Evolutionary conservation across 1,284 basidiomycete species (phyloP), one percentile per base, ranked within the genome.

Genomic region (Marasmius fiardii): DNA sequence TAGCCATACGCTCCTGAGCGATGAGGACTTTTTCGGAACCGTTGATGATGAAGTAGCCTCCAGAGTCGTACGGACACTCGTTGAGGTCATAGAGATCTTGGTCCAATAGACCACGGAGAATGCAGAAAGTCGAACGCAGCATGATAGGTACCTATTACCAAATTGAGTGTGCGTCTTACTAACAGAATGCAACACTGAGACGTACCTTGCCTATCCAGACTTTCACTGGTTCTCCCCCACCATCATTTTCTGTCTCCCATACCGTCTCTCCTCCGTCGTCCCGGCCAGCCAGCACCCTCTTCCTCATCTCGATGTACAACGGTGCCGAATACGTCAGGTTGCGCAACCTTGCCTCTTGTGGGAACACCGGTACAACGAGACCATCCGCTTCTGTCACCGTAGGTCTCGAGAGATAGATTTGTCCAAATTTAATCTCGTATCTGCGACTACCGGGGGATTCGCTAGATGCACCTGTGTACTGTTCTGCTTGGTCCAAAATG

Each of bases 31-130:
- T 99, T 73, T 99, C 96, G 1, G 97, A 99, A 26, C 96, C 96
- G 66, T 98, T 99, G 77, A 99, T 98, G 71, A 99, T 93, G 71
- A 99, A 99, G 74, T 99, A 99, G 58, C 96, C 96, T 70, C 96
- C 96, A 54, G 93, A 93, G 72, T 99, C 97, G 68, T 95, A 96
- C 1, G 96, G 96, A 67, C 96, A 99, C 74, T 99, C 96, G 68
- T 97, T 97, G 63, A 98, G 76, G 64, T 94, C 89, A 70, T 90
- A 95, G 48, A 95, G 78, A 64, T 92, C 89, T 58, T 87, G 81
- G 53, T 96, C 92, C 59, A 82, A 80, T 44, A 98, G 75, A 21
- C 79, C 86, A 64, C 88, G 83, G 43, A 99, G 83, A 61, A 96
- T 92, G 74, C 96, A 99, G 76, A 96, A 99, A 26, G 90, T 90